phyloP scores from a whole-genome alignment of 108 stramenopile species.

The Nannochloropsis oceanica region DNA sequence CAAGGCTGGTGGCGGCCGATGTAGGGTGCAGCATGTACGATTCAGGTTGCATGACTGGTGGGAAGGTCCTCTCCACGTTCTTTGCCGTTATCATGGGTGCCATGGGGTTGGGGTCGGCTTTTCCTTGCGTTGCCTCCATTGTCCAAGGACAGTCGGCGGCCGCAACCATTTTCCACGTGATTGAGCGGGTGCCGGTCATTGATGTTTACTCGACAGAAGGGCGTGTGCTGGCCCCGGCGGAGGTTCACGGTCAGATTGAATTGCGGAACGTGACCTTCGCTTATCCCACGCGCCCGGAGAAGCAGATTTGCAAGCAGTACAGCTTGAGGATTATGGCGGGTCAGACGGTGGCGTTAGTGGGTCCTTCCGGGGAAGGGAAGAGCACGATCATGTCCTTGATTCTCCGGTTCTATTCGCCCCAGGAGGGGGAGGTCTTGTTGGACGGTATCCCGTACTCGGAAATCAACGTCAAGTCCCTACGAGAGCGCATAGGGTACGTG shows the following conservation, averaged over 20 bases:
- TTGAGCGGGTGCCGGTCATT: background rate
- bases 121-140: too few relatives aligned
- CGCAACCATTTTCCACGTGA: constrained; percentile 44
- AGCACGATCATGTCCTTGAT: constrained; percentile 67
- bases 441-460: constrained; percentile 61
- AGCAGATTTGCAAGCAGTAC: constrained; percentile 33
- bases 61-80: too few relatives aligned
- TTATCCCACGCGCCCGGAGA: constrained; percentile 72
- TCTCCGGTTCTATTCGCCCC: constrained; percentile 79
- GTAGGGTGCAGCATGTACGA: too few relatives aligned
- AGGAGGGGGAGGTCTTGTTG: constrained; percentile 44
- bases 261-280: constrained; percentile 56
- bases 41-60: too few relatives aligned
- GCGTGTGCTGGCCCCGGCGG: background rate
- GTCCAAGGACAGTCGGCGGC: too few relatives aligned
- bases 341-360: constrained; percentile 74
- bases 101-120: too few relatives aligned
- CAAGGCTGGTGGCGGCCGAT: too few relatives aligned
- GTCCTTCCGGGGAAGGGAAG: constrained; percentile 70
- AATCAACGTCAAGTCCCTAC: constrained; percentile 58
- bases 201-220: too few relatives aligned
- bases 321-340: constrained; percentile 48
- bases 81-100: too few relatives aligned
- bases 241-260: background rate
- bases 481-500: constrained; percentile 59